phyloP scores from a whole-genome alignment of 768 basidiomycete genomes.

The Mycena rebaudengoi region DNA sequence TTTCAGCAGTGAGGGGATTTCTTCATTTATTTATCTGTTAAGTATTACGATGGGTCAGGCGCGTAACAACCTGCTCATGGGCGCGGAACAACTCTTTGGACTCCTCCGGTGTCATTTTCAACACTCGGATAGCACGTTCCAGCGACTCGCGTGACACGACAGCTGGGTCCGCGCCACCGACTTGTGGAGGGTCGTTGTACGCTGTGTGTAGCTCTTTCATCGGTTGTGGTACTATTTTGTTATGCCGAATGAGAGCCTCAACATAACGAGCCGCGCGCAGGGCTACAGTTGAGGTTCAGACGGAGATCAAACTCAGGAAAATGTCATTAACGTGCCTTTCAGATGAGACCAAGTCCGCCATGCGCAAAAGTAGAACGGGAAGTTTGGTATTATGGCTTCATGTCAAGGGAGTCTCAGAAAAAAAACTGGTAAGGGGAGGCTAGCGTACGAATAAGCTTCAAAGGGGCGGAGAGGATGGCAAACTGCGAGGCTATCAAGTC shows the following conservation, averaged over 20 bases:
- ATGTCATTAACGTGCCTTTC: constrained; percentile 42
- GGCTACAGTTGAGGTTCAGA: constrained; percentile 3
- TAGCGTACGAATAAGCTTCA: constrained; percentile 57
- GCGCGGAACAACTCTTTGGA: constrained; percentile 28
- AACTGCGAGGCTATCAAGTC: constrained; percentile 23
- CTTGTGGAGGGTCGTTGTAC: neutral
- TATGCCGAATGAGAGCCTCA: constrained; percentile 11
- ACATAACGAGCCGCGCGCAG: constrained; percentile 16
- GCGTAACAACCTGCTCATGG: constrained; percentile 28
- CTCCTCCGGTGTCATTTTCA: constrained; percentile 10
- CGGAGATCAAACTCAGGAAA: neutral
- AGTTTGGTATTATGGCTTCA: constrained; percentile 64
- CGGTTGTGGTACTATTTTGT: constrained; percentile 16
- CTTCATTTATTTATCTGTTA: too few species aligned
- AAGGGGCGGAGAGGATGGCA: constrained; percentile 58
- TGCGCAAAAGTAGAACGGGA: constrained; percentile 65
- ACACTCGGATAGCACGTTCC: neutral
- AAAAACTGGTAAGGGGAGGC: neutral
- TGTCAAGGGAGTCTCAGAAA: neutral
- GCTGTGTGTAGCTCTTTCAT: constrained; percentile 4
- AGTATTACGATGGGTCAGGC: neutral
- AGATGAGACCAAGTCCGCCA: constrained; percentile 67
- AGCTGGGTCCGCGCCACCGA: neutral
- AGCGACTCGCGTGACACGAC: neutral
- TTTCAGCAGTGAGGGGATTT: too few species aligned